A percentile compares a stretch with the other conserved stretches of the same genome.
phyloP scores from a whole-genome alignment of 345 rosid species.

The Syzygium jambos region DNA sequence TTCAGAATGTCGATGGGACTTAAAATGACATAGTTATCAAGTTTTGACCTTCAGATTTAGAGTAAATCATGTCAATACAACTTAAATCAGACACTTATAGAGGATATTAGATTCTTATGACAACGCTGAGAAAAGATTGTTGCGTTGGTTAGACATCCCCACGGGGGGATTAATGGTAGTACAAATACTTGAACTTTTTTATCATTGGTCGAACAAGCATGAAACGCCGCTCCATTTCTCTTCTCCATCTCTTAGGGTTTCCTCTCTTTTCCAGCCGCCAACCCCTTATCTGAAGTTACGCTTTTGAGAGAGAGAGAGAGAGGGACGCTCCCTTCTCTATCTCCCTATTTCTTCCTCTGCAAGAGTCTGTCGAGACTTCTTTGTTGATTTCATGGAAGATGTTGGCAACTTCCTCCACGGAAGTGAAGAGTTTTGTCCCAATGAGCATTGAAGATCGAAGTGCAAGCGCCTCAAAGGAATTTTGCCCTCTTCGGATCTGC shows the following conservation, averaged over 20 bases:
- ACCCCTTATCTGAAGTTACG: neutral
- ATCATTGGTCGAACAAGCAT: too few relatives aligned
- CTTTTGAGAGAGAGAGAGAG: too few relatives aligned
- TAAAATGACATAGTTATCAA: fast-evolving
- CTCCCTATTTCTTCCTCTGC: neutral
- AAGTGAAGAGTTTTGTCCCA: neutral
- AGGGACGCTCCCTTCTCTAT: neutral
- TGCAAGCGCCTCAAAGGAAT: fast-evolving
- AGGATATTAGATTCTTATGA: neutral
- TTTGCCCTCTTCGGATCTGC: neutral
- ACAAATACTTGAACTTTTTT: neutral
- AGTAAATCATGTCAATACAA: neutral
- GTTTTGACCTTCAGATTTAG: fast-evolving
- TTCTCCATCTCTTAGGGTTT: neutral
- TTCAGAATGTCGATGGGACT: neutral
- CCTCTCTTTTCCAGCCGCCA: neutral
- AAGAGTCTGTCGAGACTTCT: neutral
- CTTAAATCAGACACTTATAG: neutral
- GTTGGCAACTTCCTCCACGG: neutral
- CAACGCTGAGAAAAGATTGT: neutral
- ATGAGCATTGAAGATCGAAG: neutral
- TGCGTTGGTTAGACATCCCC: neutral
- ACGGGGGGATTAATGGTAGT: fast-evolving
- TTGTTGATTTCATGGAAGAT: neutral
- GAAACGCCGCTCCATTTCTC: too few relatives aligned